These are phyloP conservation scores for Aaosphaeria pasadenensis DNA, from an alignment of 2,329 filamentous ascomycete genomes.

Conservation along the genomic window DNA sequence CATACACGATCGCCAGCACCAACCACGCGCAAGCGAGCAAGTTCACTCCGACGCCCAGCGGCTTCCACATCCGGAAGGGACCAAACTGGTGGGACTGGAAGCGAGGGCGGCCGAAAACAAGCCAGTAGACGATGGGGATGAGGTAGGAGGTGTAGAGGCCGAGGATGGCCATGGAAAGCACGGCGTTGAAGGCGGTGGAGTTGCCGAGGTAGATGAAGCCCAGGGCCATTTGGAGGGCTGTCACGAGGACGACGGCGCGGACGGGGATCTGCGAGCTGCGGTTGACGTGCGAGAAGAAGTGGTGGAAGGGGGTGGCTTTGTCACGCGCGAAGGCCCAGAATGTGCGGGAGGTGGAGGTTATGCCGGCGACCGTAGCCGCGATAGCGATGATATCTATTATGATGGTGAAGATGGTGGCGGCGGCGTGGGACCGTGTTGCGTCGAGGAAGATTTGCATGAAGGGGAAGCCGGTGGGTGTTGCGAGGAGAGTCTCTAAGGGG, in stretches of 20 bases:
- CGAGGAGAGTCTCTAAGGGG: slow-evolving; percentile 37
- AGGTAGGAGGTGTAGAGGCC: slow-evolving; percentile 46
- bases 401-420: slow-evolving; percentile 43
- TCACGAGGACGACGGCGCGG: slow-evolving; percentile 22
- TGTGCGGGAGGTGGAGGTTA: slow-evolving; percentile 37
- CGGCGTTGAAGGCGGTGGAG: slow-evolving; percentile 42
- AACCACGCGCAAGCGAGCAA: slow-evolving; percentile 45
- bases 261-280: slow-evolving; percentile 33
- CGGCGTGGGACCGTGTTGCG: slow-evolving; percentile 17
- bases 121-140: slow-evolving; percentile 39
- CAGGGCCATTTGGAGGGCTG: slow-evolving; percentile 24
- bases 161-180: slow-evolving; percentile 43
- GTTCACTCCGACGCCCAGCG: slow-evolving; percentile 38
- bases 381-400: slow-evolving; percentile 11
- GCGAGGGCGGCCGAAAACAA: slow-evolving; percentile 35
- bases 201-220: slow-evolving; percentile 44
- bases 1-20: slow-evolving; percentile 44
- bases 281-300: slow-evolving; percentile 37
- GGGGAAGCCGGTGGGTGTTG: slow-evolving; percentile 37
- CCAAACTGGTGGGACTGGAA: slow-evolving; percentile 9
- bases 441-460: slow-evolving; percentile 50
- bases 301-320: slow-evolving; percentile 33
- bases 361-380: slow-evolving; percentile 19
- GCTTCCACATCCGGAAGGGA: slow-evolving; percentile 25
- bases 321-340: slow-evolving; percentile 35